Evolutionary conservation across 1,139 yeast genomes (phyloP).

Genomic region (Suhomyces chickasaworum): DNA sequence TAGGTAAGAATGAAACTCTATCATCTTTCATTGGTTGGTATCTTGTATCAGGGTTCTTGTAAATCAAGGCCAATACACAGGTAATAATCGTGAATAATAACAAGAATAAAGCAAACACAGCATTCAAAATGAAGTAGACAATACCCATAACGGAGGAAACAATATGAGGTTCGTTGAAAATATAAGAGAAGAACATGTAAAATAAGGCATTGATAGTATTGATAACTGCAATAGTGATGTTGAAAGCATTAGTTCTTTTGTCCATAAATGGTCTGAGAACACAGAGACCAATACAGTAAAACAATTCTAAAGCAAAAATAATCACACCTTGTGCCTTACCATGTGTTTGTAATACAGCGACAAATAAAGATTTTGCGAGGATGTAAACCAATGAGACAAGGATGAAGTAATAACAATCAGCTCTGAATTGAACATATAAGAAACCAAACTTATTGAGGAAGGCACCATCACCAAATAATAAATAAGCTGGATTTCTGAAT

Average conservation of each 20-base stretch:
- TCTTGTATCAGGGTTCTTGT: constrained; percentile 92
- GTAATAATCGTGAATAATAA: constrained; percentile 84
- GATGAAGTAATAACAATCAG: constrained; percentile 84
- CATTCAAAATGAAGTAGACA: constrained; percentile 87
- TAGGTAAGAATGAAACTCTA: constrained; percentile 81
- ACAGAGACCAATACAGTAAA: constrained; percentile 64
- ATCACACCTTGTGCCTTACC: constrained; percentile 84
- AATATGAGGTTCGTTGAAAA: constrained; percentile 81
- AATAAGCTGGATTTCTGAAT: constrained; percentile 90
- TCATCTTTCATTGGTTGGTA: constrained; percentile 98
- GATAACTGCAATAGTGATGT: constrained; percentile 79
- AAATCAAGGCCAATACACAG: constrained; percentile 78
- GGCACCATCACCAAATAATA: constrained; percentile 79
- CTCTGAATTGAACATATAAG: constrained; percentile 86
- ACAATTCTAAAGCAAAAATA: constrained; percentile 72
- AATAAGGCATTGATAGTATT: constrained; percentile 81
- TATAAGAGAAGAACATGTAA: constrained; percentile 83
- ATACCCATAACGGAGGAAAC: constrained; percentile 92
- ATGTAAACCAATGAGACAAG: constrained; percentile 64
- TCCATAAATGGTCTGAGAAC: constrained; percentile 89
- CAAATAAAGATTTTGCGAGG: constrained; percentile 75
- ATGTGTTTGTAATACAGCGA: constrained; percentile 77
- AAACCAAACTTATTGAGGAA: constrained; percentile 90
- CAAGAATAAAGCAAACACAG: constrained; percentile 80
- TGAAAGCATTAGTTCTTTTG: constrained; percentile 88